Percentiles rank a stretch among this genome's conserved stretches.
Conservation (phyloP, 2,329 filamentous ascomycete species). For the Aurifilum marmelostoma region DNA sequence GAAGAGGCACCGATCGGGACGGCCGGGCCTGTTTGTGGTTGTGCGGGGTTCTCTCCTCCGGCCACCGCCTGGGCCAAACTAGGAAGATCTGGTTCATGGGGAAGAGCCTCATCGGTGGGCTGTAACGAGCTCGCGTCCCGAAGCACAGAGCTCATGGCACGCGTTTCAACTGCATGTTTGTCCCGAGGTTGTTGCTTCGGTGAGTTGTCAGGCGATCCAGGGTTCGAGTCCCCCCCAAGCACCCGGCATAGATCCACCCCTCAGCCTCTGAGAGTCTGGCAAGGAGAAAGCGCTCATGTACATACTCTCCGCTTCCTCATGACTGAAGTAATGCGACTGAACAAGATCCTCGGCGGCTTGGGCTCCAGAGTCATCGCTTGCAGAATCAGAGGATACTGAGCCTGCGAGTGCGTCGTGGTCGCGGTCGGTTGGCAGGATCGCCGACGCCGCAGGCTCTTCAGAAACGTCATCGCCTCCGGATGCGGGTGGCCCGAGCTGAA, state of each 20-base stretch:
- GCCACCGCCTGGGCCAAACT: background rate
- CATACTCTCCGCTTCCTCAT: slow-evolving; percentile 84
- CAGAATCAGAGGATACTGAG: slow-evolving; percentile 34
- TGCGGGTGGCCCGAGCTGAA: slow-evolving; percentile 15
- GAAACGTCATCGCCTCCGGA: slow-evolving; percentile 36
- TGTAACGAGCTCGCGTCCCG: background rate
- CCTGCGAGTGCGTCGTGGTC: slow-evolving; percentile 13
- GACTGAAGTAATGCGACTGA: slow-evolving; percentile 72
- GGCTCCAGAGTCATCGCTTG: slow-evolving; percentile 37
- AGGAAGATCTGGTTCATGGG: background rate
- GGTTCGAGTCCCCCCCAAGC: slow-evolving; percentile 53
- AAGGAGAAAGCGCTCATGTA: slow-evolving; percentile 76
- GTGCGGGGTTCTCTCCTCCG: background rate
- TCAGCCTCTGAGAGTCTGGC: slow-evolving; percentile 39
- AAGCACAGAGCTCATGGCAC: background rate
- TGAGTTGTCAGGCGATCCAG: slow-evolving; percentile 29
- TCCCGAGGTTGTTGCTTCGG: slow-evolving; percentile 31
- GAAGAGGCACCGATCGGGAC: slow-evolving; percentile 26
- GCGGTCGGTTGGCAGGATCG: background rate
- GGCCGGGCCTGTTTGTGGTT: background rate
- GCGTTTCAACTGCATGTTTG: slow-evolving; percentile 3
- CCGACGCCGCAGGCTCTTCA: slow-evolving; percentile 34
- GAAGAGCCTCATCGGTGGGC: background rate
- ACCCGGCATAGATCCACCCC: slow-evolving; percentile 50
- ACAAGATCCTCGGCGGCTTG: slow-evolving; percentile 50